phyloP scores from a whole-genome alignment of 2,329 filamentous ascomycete species.

The Pyrenophora graminea region DNA sequence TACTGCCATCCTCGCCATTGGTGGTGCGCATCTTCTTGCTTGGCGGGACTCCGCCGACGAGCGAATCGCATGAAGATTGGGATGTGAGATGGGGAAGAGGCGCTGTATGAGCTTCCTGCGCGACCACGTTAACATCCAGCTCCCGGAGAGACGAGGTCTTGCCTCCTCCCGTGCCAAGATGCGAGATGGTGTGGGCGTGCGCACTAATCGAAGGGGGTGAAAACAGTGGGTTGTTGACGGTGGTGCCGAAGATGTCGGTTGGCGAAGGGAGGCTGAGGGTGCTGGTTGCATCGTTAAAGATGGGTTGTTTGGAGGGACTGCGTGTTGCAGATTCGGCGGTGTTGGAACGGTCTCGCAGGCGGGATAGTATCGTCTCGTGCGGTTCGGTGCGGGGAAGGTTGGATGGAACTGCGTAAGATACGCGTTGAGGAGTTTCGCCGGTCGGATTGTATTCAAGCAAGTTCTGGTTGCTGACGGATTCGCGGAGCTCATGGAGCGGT shows the following conservation, averaged over 20 bases:
- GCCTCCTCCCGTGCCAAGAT: slow-evolving; percentile 28
- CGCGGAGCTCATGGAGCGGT: slow-evolving; percentile 72
- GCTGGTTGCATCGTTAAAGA: slow-evolving; percentile 58
- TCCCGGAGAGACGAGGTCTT: slow-evolving; percentile 47
- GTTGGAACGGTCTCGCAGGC: slow-evolving; percentile 46
- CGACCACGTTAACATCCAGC: slow-evolving; percentile 54
- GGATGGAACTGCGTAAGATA: slow-evolving; percentile 78
- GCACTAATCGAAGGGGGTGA: slow-evolving; percentile 33
- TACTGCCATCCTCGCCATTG: slow-evolving; percentile 37
- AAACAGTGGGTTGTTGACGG: slow-evolving; percentile 27
- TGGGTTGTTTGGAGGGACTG: slow-evolving; percentile 56
- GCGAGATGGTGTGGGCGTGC: slow-evolving; percentile 23
- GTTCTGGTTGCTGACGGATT: slow-evolving; percentile 65
- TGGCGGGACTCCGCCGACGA: slow-evolving; percentile 38
- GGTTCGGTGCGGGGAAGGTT: slow-evolving; percentile 74
- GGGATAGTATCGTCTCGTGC: slow-evolving; percentile 61
- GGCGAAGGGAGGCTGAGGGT: slow-evolving; percentile 34
- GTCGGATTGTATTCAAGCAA: slow-evolving; percentile 84
- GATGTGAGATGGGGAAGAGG: slow-evolving; percentile 39
- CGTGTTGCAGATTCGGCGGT: slow-evolving; percentile 35
- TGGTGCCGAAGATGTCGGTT: slow-evolving; percentile 33
- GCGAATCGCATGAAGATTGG: slow-evolving; percentile 33
- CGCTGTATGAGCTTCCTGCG: slow-evolving; percentile 38
- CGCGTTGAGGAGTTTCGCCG: slow-evolving; percentile 82
- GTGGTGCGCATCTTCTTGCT: slow-evolving; percentile 51